These are phyloP conservation scores for Boletales sp. DNA, from an alignment of 768 basidiomycete genomes.

Conservation along the genomic window DNA sequence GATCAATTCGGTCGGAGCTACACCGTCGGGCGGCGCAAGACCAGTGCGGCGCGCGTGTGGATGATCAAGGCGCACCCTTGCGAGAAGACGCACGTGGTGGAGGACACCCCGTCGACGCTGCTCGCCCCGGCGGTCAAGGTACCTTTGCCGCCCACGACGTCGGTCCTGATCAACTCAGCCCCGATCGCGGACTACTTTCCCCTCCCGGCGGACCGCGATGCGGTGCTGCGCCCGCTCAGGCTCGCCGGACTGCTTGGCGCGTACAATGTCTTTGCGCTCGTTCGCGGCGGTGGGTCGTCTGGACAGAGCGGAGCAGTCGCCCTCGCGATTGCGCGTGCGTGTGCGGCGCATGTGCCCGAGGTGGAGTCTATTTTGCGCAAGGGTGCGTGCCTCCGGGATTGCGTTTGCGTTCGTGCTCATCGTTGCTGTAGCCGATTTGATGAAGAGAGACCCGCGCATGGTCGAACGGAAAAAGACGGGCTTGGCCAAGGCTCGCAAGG, in stretches of 20 bases:
- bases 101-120: conserved; percentile 6
- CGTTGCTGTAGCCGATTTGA: conserved; percentile 61
- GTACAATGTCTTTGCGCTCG: conserved; percentile 74
- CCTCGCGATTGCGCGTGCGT: conserved; percentile 70
- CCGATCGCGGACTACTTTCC: conserved; percentile 80
- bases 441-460: conserved; percentile 93
- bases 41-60: conserved; percentile 89
- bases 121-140: conserved; percentile 17
- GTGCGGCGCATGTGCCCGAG: conserved; percentile 67
- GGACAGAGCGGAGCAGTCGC: conserved; percentile 90
- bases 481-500: conserved; percentile 86
- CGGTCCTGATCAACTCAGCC: conserved; percentile 81
- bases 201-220: conserved; percentile 71
- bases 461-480: conserved; percentile 99
- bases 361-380: conserved; percentile 62
- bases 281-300: conserved; percentile 84
- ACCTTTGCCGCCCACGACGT: conserved; percentile 46
- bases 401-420: neutral
- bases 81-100: conserved; percentile 2
- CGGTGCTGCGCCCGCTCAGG: conserved; percentile 78
- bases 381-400: conserved; percentile 41
- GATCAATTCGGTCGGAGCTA: conserved; percentile 85
- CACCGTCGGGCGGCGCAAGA: conserved; percentile 84
- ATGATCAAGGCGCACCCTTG: conserved; percentile 65
- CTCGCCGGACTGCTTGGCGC: conserved; percentile 80